These are phyloP conservation scores for Vigna reflexopilosa DNA, from an alignment of 306 rosid genomes.

Conservation along the genomic window DNA sequence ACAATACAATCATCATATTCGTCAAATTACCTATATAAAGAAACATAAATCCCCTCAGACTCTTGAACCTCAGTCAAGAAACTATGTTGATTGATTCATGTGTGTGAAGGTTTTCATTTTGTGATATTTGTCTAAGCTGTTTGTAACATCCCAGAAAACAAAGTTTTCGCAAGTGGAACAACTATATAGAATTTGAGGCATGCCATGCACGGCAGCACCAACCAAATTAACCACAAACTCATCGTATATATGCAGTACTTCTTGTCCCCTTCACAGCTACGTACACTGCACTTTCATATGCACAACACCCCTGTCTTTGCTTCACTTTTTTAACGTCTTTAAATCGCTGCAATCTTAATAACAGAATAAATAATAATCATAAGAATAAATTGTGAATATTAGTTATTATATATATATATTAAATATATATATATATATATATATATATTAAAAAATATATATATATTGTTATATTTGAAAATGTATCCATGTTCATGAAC, in stretches of 20 bases:
- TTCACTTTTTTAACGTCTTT: neutral
- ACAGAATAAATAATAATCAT: too few relatives aligned
- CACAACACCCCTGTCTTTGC: neutral
- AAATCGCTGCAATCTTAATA: too few relatives aligned
- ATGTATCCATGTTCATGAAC: too few relatives aligned
- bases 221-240: conserved; percentile 1
- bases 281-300: neutral
- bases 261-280: conserved; percentile 27
- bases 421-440: too few relatives aligned
- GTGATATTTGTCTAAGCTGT: neutral
- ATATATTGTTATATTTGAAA: too few relatives aligned
- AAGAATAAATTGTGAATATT: too few relatives aligned
- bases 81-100: neutral
- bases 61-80: neutral
- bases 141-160: conserved; percentile 7
- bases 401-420: too few relatives aligned
- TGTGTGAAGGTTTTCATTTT: conserved; percentile 4
- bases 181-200: too few relatives aligned
- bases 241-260: neutral
- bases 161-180: neutral
- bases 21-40: too few relatives aligned
- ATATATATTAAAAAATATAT: too few relatives aligned
- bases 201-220: neutral
- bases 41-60: too few relatives aligned
- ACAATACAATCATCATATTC: too few relatives aligned